phyloP scores from a whole-genome alignment of 257 asterid species.

The Solanum neorickii region DNA sequence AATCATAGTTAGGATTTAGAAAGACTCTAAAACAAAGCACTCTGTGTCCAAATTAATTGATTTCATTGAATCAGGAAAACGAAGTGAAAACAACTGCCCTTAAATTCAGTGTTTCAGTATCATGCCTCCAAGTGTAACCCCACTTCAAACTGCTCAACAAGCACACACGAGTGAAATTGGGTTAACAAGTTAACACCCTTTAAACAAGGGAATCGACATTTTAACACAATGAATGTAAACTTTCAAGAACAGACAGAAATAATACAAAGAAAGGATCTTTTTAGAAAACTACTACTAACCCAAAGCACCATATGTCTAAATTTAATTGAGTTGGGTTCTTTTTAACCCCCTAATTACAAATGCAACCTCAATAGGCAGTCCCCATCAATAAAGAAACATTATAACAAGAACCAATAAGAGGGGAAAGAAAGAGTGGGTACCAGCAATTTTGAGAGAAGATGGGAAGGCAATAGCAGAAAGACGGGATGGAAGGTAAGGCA shows the following conservation, averaged over 20 bases:
- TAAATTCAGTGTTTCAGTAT: not conserved
- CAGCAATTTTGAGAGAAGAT: conserved; percentile 40
- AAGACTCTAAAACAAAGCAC: not conserved
- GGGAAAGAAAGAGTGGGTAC: conserved; percentile 13
- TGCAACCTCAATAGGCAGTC: not conserved
- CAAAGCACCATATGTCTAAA: not conserved
- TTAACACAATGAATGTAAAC: not conserved
- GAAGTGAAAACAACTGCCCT: not conserved
- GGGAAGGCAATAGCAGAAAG: conserved; percentile 16
- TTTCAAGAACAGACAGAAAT: not conserved
- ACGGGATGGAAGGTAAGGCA: conserved; percentile 48
- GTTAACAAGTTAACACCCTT: not conserved
- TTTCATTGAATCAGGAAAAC: not conserved
- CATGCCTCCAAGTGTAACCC: not conserved
- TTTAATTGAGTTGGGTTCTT: not conserved
- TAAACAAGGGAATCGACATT: not conserved
- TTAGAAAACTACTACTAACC: not conserved
- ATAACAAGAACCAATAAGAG: not conserved
- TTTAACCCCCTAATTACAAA: not conserved
- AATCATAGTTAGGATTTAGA: not conserved
- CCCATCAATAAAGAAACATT: not conserved
- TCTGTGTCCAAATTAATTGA: not conserved
- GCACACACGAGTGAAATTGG: not conserved
- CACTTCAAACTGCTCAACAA: not conserved
- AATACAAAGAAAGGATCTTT: not conserved